Evolutionary conservation across 371 early-diverging fungal species (phyloP).

Genomic region (Chytridium lagenaria): DNA sequence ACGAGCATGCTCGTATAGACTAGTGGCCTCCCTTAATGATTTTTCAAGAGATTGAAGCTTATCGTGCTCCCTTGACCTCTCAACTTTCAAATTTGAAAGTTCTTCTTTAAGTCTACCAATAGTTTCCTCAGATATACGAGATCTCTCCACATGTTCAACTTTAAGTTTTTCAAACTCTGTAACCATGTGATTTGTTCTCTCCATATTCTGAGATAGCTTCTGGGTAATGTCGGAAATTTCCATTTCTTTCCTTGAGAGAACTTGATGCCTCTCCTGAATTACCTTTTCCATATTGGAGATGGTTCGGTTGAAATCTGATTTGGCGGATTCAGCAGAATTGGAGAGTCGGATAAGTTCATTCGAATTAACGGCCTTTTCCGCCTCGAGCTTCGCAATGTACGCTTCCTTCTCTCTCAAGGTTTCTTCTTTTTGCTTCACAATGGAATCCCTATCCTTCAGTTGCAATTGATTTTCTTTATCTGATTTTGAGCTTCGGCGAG

Average conservation of each 20-base stretch:
- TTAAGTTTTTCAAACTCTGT: slow-evolving; percentile 23
- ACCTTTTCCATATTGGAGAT: slow-evolving; percentile 40
- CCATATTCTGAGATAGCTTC: slow-evolving; percentile 34
- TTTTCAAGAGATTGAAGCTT: slow-evolving; percentile 24
- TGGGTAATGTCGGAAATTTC: slow-evolving; percentile 40
- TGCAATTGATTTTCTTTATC: slow-evolving; percentile 16
- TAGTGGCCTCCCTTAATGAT: slow-evolving; percentile 23
- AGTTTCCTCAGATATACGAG: slow-evolving; percentile 24
- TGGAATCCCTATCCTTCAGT: slow-evolving; percentile 25
- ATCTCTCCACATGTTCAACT: slow-evolving; percentile 9
- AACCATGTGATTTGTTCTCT: slow-evolving; percentile 24
- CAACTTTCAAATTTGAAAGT: slow-evolving; percentile 26
- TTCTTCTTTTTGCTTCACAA: slow-evolving; percentile 22
- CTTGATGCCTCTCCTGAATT: slow-evolving; percentile 45
- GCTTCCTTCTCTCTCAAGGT: slow-evolving; percentile 27
- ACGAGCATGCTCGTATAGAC: slow-evolving; percentile 30
- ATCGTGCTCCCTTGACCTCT: slow-evolving; percentile 35
- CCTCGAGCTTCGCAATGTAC: slow-evolving; percentile 28
- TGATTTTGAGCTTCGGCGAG: slow-evolving; percentile 33
- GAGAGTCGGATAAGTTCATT: slow-evolving; percentile 30
- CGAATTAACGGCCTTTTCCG: slow-evolving; percentile 29
- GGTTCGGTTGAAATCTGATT: slow-evolving; percentile 30
- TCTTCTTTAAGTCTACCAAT: slow-evolving; percentile 32
- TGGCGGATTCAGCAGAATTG: slow-evolving; percentile 26
- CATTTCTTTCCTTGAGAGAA: slow-evolving; percentile 36